These are phyloP conservation scores for Termitomyces bulborhizus DNA, from an alignment of 768 basidiomycete species.

Conservation along the genomic window DNA sequence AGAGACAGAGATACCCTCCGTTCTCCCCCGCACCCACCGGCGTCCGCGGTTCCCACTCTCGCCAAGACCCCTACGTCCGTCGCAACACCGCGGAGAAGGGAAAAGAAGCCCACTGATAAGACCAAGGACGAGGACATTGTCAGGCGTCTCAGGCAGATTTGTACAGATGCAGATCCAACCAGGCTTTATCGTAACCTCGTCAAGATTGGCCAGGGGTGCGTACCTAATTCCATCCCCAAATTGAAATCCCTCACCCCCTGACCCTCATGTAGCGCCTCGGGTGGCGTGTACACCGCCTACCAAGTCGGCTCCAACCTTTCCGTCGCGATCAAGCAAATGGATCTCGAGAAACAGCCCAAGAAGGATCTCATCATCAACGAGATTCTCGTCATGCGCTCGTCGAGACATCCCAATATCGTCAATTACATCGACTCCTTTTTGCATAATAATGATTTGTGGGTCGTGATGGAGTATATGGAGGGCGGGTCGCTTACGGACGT, in stretches of 20 bases:
- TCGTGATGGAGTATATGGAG: constrained; percentile 99
- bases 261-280: constrained; percentile 66
- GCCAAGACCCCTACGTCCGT: constrained; percentile 51
- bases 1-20: constrained; percentile 24
- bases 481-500: constrained; percentile 93
- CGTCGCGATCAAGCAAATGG: constrained; percentile 99
- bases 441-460: constrained; percentile 97
- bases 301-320: constrained; percentile 92
- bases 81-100: constrained; percentile 78
- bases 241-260: not conserved
- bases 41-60: too few species aligned
- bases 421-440: constrained; percentile 99
- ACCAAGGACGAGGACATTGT: constrained; percentile 86
- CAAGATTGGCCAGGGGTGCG: constrained; percentile 98
- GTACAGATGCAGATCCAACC: constrained; percentile 96
- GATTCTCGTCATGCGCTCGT: constrained; percentile 97
- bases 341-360: constrained; percentile 98
- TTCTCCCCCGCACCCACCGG: constrained; percentile 11
- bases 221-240: constrained; percentile 5
- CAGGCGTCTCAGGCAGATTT: constrained; percentile 86
- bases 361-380: constrained; percentile 99
- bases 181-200: constrained; percentile 85
- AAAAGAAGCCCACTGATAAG: constrained; percentile 77
- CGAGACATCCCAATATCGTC: constrained; percentile 97
- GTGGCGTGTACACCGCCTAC: constrained; percentile 97